Evolutionary conservation across 2,329 filamentous ascomycete genomes (phyloP), one percentile per base, ranked within the genome.

Genomic region (Huntiella decipiens): DNA sequence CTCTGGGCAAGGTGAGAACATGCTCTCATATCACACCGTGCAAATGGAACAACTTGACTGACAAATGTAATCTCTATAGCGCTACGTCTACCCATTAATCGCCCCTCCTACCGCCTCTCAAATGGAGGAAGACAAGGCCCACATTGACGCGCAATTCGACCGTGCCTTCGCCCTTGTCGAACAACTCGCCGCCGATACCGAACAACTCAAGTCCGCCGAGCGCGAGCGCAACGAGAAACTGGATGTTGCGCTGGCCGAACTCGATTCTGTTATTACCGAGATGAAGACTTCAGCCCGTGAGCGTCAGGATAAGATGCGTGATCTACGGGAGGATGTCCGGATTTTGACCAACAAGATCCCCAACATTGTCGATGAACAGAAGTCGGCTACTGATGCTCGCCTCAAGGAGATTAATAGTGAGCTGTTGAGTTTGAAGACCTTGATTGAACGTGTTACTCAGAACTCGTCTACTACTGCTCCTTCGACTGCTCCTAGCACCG

Each of bases 81-180:
- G 91, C 56, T 98, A 98, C 56, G 77, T 98, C 48, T 75, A 82
- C 52, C 91, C 91, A 37, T 67, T 98, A 22, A 85, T 98, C 50
- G 80, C 87, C 10, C 92, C 91, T 3, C 91, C 91, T 1, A 98
- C 91, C 1, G 84, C 86, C 7, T 86, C 92, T 47, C 86, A 93
- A 57, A 69, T 98, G 7, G 85, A 95, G 57, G 81, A 92, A 59
- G 91, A 98, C 61, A 98, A 98, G 63, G 77, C 84, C 51, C 75
- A 77, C 35, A 87, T 98, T 48, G 87, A 96, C 59, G 86, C 87
- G 52, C 82, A 88, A 49, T 98, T 98, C 61, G 82, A 91, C 54
- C 83, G 82, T 56, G 85, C 88, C 2, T 98, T 98, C 59, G 70
- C 79, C 13, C 72, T 96, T 11, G 78, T 98, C 8, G 91, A 98